Evolutionary conservation across 2,329 filamentous ascomycete genomes (phyloP).

Genomic region (Scedosporium dehoogii): DNA sequence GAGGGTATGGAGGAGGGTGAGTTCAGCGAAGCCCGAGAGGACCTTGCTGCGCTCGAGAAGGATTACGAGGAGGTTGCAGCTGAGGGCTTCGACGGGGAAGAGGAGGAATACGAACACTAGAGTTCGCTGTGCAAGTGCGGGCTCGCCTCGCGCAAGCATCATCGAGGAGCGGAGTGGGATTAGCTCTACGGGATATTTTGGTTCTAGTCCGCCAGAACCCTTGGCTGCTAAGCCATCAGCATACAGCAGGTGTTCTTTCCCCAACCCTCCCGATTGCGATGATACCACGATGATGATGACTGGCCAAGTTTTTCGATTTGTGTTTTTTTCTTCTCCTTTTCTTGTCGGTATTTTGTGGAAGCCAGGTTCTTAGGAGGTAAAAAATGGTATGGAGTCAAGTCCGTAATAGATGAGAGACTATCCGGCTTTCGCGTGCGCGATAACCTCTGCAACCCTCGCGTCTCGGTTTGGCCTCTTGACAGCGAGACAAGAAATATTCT

Average conservation of each 20-base stretch:
- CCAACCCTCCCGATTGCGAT: background rate
- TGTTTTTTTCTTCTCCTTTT: background rate
- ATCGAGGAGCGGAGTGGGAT: background rate
- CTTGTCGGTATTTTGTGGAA: background rate
- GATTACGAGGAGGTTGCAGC: slow-evolving; percentile 79
- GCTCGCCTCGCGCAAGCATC: background rate
- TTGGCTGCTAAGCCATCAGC: background rate
- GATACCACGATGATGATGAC: slow-evolving; percentile 8
- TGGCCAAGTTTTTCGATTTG: background rate
- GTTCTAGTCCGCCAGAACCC: background rate
- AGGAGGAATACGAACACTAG: slow-evolving; percentile 73
- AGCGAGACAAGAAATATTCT: too few species aligned
- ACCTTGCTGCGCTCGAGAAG: slow-evolving; percentile 75
- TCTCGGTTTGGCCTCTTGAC: too few species aligned
- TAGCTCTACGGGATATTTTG: background rate
- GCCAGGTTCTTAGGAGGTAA: background rate
- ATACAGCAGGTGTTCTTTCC: background rate
- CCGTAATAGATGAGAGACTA: background rate
- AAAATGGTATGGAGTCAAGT: slow-evolving; percentile 2
- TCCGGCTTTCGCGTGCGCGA: background rate
- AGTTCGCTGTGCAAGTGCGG: background rate
- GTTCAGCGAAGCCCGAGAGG: slow-evolving; percentile 79
- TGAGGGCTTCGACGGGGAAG: slow-evolving; percentile 57
- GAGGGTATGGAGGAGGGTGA: slow-evolving; percentile 91
- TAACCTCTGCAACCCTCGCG: too few species aligned